Percentiles rank a stretch among this genome's conserved stretches.
phyloP scores from a whole-genome alignment of 2,329 filamentous ascomycete species.

The Microcyclospora pomicola region DNA sequence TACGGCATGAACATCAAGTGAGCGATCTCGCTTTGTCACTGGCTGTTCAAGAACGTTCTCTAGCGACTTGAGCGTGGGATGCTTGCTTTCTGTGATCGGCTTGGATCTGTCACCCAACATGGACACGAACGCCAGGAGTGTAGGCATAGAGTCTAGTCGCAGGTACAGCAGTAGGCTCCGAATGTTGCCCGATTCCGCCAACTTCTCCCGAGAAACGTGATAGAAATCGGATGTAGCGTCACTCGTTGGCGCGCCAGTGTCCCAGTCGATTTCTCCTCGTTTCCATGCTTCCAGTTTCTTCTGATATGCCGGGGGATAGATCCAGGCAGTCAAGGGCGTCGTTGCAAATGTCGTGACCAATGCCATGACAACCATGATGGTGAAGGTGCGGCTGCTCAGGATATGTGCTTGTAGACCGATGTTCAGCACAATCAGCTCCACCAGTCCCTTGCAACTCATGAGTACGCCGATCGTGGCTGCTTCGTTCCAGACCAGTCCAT shows the following conservation, averaged over 20 bases:
- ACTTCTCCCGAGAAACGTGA: slow-evolving; percentile 33
- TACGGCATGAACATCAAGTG: slow-evolving; percentile 59
- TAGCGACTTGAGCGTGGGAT: slow-evolving; percentile 22
- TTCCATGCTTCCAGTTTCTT: slow-evolving; percentile 62
- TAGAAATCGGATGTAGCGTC: slow-evolving; percentile 17
- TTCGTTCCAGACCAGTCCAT: slow-evolving; percentile 78
- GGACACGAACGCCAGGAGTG: slow-evolving; percentile 68
- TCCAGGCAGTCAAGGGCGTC: slow-evolving; percentile 55
- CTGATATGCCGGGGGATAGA: slow-evolving; percentile 70
- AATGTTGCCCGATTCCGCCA: slow-evolving; percentile 36
- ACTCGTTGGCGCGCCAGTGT: slow-evolving; percentile 40
- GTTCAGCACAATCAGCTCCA: slow-evolving; percentile 85
- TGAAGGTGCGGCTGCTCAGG: slow-evolving; percentile 68
- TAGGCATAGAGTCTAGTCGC: slow-evolving; percentile 70
- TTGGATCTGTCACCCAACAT: slow-evolving; percentile 49
- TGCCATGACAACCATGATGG: slow-evolving; percentile 91
- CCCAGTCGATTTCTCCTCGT: slow-evolving; percentile 83
- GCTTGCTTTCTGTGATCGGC: slow-evolving; percentile 24
- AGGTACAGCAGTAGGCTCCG: slow-evolving; percentile 65
- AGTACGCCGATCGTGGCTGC: slow-evolving; percentile 74
- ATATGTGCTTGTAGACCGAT: slow-evolving; percentile 77
- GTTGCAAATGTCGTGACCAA: slow-evolving; percentile 74
- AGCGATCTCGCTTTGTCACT: slow-evolving; percentile 12
- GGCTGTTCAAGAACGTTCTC: neutral
- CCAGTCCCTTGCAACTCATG: slow-evolving; percentile 95